Conservation (phyloP, 2,329 filamentous ascomycete species). For the Trichoderma endophyticum region DNA sequence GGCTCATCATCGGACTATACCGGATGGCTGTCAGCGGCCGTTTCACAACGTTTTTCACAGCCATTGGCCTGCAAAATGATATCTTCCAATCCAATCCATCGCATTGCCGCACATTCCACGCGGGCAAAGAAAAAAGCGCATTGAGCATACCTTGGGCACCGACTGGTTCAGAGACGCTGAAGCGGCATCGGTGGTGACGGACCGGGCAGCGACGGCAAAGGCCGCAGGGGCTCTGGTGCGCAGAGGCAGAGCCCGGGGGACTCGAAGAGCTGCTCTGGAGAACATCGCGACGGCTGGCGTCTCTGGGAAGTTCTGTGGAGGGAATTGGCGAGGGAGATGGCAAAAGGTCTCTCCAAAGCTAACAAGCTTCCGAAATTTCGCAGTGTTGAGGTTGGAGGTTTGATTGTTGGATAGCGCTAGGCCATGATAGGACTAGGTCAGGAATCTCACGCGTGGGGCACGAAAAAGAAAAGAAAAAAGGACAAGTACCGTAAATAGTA, state of each 20-base stretch:
- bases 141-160: conserved; percentile 44
- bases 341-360: conserved; percentile 32
- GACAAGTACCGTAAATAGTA: background rate
- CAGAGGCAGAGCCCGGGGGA: conserved; percentile 58
- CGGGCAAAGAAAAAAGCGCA: background rate
- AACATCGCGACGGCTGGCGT: conserved; percentile 55
- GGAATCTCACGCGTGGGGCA: background rate
- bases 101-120: background rate
- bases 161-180: conserved; percentile 83
- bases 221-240: conserved; percentile 46
- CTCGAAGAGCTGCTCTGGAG: conserved; percentile 65
- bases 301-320: conserved; percentile 33
- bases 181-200: conserved; percentile 93
- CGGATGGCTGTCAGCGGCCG: conserved; percentile 21
- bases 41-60: background rate
- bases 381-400: conserved; percentile 42
- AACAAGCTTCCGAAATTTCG: conserved; percentile 43
- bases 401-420: conserved; percentile 40
- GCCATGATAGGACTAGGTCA: conserved; percentile 26
- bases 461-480: background rate
- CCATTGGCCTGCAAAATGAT: background rate
- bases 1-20: conserved; percentile 84
- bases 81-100: background rate
- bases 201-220: conserved; percentile 56
- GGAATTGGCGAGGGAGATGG: conserved; percentile 30